Conservation (phyloP, 2,329 filamentous ascomycete genomes). For the Plectosphaerella cucumerina region DNA sequence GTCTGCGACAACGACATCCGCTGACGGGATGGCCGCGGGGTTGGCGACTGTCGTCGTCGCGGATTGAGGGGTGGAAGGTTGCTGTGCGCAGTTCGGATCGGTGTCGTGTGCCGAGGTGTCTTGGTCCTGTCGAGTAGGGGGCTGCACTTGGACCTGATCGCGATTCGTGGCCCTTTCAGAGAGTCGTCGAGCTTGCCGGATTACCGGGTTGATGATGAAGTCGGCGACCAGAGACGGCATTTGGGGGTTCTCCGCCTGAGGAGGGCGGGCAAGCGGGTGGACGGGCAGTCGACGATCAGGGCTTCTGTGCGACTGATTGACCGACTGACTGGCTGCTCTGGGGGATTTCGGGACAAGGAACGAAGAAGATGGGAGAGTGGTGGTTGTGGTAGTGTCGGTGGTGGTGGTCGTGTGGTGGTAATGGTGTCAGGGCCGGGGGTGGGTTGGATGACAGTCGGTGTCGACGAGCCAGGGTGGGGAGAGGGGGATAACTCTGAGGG, state of each 20-base stretch:
- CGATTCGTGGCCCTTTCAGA: constrained; percentile 36
- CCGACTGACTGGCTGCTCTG: neutral
- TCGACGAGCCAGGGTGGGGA: too few species aligned
- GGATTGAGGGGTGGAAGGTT: neutral
- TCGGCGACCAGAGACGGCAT: constrained; percentile 64
- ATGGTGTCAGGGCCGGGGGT: neutral
- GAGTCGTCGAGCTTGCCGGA: constrained; percentile 62
- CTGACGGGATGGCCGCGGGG: neutral
- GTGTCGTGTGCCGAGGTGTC: neutral
- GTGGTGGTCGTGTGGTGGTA: neutral
- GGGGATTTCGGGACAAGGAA: too few species aligned
- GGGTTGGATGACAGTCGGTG: neutral
- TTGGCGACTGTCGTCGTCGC: neutral
- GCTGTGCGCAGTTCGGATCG: neutral
- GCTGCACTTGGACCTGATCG: neutral
- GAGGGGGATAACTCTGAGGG: too few species aligned
- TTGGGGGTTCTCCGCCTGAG: constrained; percentile 11
- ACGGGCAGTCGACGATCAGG: neutral
- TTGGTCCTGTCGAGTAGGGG: too few species aligned
- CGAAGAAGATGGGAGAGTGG: neutral
- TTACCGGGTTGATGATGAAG: constrained; percentile 62
- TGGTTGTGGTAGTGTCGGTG: neutral
- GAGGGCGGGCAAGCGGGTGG: neutral
- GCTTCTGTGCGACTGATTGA: neutral
- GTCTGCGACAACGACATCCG: neutral